Base-by-base conservation (phyloP, 2,329 filamentous ascomycete genomes). In the Xylaria sp. region DNA sequence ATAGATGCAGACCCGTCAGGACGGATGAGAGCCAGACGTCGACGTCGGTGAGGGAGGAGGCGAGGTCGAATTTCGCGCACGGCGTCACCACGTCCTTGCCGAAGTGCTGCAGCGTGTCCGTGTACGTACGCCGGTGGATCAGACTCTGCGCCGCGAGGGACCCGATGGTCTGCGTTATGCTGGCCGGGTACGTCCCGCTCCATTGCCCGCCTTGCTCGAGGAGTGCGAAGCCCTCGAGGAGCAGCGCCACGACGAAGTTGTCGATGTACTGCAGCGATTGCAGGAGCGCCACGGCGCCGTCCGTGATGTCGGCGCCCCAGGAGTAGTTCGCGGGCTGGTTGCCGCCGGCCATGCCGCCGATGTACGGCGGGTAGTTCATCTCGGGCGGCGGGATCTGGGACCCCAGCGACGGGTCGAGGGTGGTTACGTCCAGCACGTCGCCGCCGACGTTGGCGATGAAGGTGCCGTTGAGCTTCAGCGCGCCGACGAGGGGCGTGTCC, bases 51-150 rank as follows among this genome's bases (percentile, higher is more conserved):
- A 69, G 60, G 3, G 57, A 48, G 1, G 64, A 57, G 5, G 70
- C 68, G 13, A 76, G 59, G 23, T 72, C 70, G 74, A 77, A 79
- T 2, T 70, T 67, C 9, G 67, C 62, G 76, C 80, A 82, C 13
- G 67, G 49, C 6, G 54, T 61, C 46, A 75, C 67, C 0, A 79
- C 52, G 1, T 61, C 55, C 62, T 77, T 74, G 7, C 66, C 28
- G 73, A 78, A 82, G 73, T 81, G 79, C 67, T 76, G 73, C 54
- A 82, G 75, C 9, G 76, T 75, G 68, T 80, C 78, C 2, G 78
- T 75, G 65, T 78, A 75, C 7, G 79, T 79, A 31, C 72, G 62
- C 15, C 79, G 77, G 66, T 81, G 80, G n/a, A 82, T 74, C n/a
- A 80, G 74, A 18, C 76, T 72, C 71, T 82, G 80, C 2, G 79